Evolutionary conservation across 257 asterid species (phyloP), one percentile per base, ranked within the genome.

Genomic region (Cruciata laevipes): DNA sequence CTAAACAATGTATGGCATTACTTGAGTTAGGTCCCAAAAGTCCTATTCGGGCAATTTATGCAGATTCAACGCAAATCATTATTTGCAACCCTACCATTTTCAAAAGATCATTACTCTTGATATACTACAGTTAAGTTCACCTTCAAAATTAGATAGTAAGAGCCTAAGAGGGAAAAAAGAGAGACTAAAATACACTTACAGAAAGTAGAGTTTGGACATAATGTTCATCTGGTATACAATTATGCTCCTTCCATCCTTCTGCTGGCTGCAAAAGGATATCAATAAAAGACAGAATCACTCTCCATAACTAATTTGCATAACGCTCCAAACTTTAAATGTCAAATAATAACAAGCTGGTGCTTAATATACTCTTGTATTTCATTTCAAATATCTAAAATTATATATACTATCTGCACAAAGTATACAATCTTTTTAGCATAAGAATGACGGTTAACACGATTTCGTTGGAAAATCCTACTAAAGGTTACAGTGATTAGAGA

Each of bases 161-260:
- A 25, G n/a, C n/a, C n/a, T n/a, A n/a, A n/a, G 32, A n/a, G 0
- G 8, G 2, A 5, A 1, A 55, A 55, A 55, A 51, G 2, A 37
- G 20, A 47, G 16, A 32, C 12, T 60, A 49, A 70, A 53, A 67
- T 62, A 27, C 75, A 77, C 97, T 79, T 83, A 90, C 99, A 40
- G 95, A 80, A 64, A 94, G 89, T 81, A 94, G 82, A 69, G 99
- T 94, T 74, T 82, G 97, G 75, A 94, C 95, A 76, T 94, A 94
- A 73, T 94, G 99, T 84, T 94, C 99, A 79, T 94, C 99, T 24
- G 99, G 97, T 85, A 94, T 85, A 69, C 99, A 94, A 75, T 94
- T 90, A 77, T 94, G 99, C 80, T 90, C 95, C 76, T 83, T 84
- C 17, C 89, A 87, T 65, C 77, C 69, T 37, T 84, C 90, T 35